Percentiles rank a stretch among this genome's conserved stretches.
Conservation (phyloP, 139 green algal genomes). For the Micractinium conductrix region DNA sequence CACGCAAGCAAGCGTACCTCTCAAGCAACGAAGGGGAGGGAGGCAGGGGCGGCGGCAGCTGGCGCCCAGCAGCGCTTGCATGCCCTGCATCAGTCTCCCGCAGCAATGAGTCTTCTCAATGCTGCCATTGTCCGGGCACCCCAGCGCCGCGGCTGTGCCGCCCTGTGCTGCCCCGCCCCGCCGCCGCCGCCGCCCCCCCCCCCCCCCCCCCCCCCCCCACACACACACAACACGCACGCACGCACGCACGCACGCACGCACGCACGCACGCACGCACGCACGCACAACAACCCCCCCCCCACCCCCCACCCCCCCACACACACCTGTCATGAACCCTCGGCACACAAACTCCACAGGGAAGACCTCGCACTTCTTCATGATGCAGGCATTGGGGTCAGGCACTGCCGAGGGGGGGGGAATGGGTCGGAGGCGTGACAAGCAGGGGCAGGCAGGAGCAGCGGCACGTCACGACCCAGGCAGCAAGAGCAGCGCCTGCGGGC, state of each 20-base stretch:
- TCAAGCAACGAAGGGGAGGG: too few species aligned
- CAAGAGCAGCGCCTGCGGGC: neutral
- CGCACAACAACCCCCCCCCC: neutral
- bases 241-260: neutral
- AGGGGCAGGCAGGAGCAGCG: neutral
- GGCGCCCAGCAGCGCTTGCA: too few species aligned
- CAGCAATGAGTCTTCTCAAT: too few species aligned
- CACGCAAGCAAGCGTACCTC: too few species aligned
- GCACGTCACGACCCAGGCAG: neutral
- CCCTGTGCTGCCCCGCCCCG: too few species aligned
- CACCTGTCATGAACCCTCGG: conserved; percentile 94
- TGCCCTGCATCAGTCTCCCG: too few species aligned
- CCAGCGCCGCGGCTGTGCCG: too few species aligned
- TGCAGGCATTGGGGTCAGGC: conserved; percentile 93
- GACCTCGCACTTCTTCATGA: conserved; percentile 94
- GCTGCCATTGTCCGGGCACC: too few species aligned
- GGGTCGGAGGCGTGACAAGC: conserved; percentile 36
- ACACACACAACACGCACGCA: too few species aligned
- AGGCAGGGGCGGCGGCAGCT: neutral
- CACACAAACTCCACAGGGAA: conserved; percentile 99
- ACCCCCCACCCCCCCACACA: neutral
- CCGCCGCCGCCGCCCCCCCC: too few species aligned
- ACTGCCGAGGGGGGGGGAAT: conserved; percentile 48
- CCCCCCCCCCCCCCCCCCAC: too few species aligned
- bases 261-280: neutral